A percentile compares a stretch with the other conserved stretches of the same genome.
phyloP scores from a whole-genome alignment of 331 rosid species.

The Pyracantha coccinea region DNA sequence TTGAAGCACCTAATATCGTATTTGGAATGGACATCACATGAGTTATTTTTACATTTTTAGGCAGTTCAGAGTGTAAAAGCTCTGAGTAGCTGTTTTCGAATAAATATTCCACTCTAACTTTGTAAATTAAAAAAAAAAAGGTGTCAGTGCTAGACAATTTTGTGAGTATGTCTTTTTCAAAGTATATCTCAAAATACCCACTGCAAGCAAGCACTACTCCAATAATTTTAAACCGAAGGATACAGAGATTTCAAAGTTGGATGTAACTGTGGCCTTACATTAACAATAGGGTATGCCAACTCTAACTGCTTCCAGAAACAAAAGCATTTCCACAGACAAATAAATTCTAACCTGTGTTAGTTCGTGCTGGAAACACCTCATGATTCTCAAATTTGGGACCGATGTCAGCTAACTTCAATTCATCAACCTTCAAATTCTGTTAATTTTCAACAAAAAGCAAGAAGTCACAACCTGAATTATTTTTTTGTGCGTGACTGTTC shows the following conservation, averaged over 20 bases:
- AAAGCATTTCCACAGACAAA: slow-evolving; percentile 1
- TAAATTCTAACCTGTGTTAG: slow-evolving; percentile 70
- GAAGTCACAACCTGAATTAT: background rate
- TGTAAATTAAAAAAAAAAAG: background rate
- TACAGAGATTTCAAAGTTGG: background rate
- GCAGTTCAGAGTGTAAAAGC: background rate
- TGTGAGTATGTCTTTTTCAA: background rate
- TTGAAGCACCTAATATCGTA: background rate
- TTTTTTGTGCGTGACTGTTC: background rate
- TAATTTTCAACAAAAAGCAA: background rate
- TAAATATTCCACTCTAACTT: background rate
- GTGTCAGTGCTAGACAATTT: background rate
- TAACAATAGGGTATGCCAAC: background rate
- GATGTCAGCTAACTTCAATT: slow-evolving; percentile 71
- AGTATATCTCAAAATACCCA: background rate
- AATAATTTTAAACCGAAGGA: background rate
- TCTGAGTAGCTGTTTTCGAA: background rate
- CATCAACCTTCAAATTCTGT: slow-evolving; percentile 80
- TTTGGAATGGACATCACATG: background rate
- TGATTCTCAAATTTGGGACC: slow-evolving; percentile 91
- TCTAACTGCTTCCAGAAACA: background rate
- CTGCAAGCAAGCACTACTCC: background rate
- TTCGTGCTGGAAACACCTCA: slow-evolving; percentile 84
- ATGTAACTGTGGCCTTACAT: background rate
- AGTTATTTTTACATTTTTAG: background rate